A percentile compares a stretch with the other conserved stretches of the same genome.
These are phyloP conservation scores for Paramecium tetraurelia DNA, from an alignment of 73 alveolate species.

Conservation along the genomic window DNA sequence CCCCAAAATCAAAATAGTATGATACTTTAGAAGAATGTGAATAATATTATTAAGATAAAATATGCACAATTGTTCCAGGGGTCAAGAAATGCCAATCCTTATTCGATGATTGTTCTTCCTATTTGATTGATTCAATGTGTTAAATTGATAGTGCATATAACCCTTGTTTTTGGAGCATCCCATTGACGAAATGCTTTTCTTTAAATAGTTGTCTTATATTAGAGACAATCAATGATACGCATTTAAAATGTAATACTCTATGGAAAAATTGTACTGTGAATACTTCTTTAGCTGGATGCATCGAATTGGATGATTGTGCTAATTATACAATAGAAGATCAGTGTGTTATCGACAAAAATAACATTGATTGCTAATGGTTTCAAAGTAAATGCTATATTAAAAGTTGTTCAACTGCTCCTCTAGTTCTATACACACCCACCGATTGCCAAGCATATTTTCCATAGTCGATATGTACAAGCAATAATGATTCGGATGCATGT, in stretches of 20 bases:
- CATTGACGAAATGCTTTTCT: background rate
- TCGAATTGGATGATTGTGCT: background rate
- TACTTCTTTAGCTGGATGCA: background rate
- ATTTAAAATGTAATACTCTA: background rate
- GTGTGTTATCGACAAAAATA: background rate
- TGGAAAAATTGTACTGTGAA: background rate
- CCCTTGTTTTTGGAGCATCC: background rate
- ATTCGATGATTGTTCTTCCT: background rate
- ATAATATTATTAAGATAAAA: background rate
- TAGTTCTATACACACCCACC: background rate
- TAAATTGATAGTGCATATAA: background rate
- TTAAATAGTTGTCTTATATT: background rate
- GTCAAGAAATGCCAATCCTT: background rate
- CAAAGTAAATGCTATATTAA: background rate
- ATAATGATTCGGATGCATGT: background rate
- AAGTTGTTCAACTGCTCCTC: background rate
- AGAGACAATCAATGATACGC: background rate
- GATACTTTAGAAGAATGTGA: background rate
- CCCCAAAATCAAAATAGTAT: background rate
- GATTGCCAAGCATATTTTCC: background rate
- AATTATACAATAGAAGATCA: background rate
- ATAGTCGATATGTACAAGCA: background rate
- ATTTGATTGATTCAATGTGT: background rate
- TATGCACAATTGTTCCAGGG: background rate
- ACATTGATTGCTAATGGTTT: background rate